phyloP scores from a whole-genome alignment of 768 basidiomycete species.

The Chlorophyllum brunneum region DNA sequence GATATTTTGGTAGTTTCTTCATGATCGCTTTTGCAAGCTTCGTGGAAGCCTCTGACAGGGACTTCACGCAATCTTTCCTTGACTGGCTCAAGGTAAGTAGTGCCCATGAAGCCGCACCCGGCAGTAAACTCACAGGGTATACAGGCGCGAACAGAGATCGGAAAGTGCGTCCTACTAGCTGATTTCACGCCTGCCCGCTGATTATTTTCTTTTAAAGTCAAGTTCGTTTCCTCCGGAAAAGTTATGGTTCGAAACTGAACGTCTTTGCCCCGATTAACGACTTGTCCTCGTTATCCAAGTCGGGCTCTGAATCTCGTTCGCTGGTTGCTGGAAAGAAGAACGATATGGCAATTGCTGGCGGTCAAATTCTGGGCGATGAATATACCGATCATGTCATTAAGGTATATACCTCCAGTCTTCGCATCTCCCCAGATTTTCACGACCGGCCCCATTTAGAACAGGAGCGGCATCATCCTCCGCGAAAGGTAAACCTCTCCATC shows the following conservation, averaged over 20 bases:
- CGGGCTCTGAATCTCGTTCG: conserved; percentile 52
- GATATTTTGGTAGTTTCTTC: conserved; percentile 66
- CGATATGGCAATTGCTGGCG: conserved; percentile 71
- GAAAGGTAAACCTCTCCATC: conserved; percentile 52
- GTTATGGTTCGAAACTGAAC: conserved; percentile 74
- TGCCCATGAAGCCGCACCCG: too few species aligned
- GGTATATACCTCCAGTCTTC: conserved; percentile 33
- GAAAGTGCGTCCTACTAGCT: conserved; percentile 62
- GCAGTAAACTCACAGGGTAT: not conserved
- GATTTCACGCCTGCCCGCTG: not conserved
- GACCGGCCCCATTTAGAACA: conserved; percentile 49
- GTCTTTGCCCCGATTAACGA: conserved; percentile 93
- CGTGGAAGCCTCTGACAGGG: conserved; percentile 56
- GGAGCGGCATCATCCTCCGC: conserved; percentile 90
- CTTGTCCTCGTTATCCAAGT: conserved; percentile 75
- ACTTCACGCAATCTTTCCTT: conserved; percentile 67
- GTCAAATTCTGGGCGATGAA: conserved; percentile 89
- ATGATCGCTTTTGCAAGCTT: conserved; percentile 92
- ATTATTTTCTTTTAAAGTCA: conserved; percentile 41
- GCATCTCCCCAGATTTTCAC: not conserved
- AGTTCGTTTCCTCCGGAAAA: conserved; percentile 80
- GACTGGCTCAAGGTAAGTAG: conserved; percentile 80
- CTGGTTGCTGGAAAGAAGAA: conserved; percentile 68
- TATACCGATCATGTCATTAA: conserved; percentile 93
- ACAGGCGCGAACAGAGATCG: conserved; percentile 82